A percentile compares a stretch with the other conserved stretches of the same genome.
Conservation (phyloP, 768 basidiomycete species). For the Lactifluus volemus region DNA sequence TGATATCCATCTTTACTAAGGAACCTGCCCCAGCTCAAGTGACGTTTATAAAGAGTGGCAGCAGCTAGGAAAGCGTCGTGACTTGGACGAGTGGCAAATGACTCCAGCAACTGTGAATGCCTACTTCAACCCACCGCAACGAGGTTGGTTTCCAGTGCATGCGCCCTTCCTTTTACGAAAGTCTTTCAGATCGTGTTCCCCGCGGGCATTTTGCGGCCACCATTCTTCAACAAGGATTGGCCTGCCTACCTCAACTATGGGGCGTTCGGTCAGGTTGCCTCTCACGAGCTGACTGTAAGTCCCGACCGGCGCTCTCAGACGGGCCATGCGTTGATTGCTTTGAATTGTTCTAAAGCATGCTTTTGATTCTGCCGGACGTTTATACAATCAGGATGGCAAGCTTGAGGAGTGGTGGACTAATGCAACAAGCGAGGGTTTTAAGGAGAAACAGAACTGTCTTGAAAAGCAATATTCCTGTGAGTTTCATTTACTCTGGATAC, state of each 20-base stretch:
- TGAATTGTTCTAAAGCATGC: conserved; percentile 48
- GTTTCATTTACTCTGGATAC: conserved; percentile 13
- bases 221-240: conserved; percentile 84
- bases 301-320: not conserved
- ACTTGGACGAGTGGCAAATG: conserved; percentile 82
- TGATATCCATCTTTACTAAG: not conserved
- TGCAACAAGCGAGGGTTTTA: conserved; percentile 73
- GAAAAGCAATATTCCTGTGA: conserved; percentile 83
- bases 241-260: conserved; percentile 88
- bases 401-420: conserved; percentile 93
- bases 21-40: conserved; percentile 35
- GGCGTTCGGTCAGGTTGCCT: conserved; percentile 85
- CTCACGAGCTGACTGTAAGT: conserved; percentile 83
- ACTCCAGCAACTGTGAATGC: conserved; percentile 80
- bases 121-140: conserved; percentile 78
- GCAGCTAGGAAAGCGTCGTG: conserved; percentile 59
- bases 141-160: conserved; percentile 42
- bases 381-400: conserved; percentile 87
- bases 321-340: not conserved
- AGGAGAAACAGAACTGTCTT: conserved; percentile 77
- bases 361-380: conserved; percentile 81
- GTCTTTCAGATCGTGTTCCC: conserved; percentile 84
- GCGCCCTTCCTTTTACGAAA: not conserved
- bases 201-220: conserved; percentile 88
- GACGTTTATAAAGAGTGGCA: conserved; percentile 65